Conservation (phyloP, 2,329 filamentous ascomycete genomes). For the Rhynchosporium agropyri region DNA sequence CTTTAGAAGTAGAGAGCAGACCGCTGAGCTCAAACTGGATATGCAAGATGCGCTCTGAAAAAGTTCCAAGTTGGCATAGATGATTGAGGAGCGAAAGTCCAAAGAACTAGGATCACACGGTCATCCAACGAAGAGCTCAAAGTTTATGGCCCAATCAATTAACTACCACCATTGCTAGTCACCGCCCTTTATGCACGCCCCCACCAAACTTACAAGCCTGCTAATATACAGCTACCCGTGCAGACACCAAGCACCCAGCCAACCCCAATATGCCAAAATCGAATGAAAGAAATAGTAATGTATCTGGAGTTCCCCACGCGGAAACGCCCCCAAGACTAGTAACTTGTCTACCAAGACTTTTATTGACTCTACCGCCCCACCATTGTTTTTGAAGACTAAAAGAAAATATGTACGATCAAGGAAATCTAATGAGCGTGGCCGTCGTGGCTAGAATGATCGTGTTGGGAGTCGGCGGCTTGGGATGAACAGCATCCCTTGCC, state of each 20-base stretch:
- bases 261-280: neutral
- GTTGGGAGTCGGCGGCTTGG: conserved; percentile 30
- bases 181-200: neutral
- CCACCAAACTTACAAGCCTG: conserved; percentile 12
- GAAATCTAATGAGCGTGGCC: conserved; percentile 39
- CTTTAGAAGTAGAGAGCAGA: neutral
- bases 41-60: neutral
- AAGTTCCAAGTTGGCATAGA: neutral
- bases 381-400: conserved; percentile 2
- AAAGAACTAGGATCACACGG: neutral
- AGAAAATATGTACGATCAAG: conserved; percentile 26
- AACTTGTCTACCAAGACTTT: neutral
- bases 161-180: neutral
- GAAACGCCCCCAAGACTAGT: conserved; percentile 1
- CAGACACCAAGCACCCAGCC: neutral
- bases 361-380: neutral
- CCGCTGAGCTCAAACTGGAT: neutral
- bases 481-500: conserved; percentile 41
- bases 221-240: neutral
- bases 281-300: neutral
- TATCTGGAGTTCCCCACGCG: neutral
- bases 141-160: conserved; percentile 8
- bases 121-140: neutral
- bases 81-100: neutral
- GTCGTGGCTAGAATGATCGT: conserved; percentile 39